phyloP scores from a whole-genome alignment of 1,139 yeast genomes.

The Pichia sp. region DNA sequence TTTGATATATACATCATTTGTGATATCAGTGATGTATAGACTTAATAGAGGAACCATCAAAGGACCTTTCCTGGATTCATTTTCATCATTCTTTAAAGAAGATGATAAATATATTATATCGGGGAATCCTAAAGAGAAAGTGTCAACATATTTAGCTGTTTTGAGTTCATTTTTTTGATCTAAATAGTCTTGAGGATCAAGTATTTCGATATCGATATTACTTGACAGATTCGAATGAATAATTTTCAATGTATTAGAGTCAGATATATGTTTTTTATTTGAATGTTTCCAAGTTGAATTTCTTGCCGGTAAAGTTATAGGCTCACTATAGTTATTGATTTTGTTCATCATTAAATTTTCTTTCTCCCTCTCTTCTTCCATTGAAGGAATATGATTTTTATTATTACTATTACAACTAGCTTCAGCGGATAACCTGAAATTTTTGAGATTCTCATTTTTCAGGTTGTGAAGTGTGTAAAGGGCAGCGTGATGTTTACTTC shows the following conservation, averaged over 20 bases:
- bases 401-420: neutral
- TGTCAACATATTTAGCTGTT: constrained; percentile 57
- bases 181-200: constrained; percentile 12
- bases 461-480: neutral
- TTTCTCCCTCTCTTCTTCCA: constrained; percentile 1
- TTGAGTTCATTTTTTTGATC: constrained; percentile 28
- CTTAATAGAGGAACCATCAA: constrained; percentile 67
- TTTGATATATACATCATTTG: constrained; percentile 25
- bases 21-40: constrained; percentile 50
- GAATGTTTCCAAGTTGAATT: constrained; percentile 13
- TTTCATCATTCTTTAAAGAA: constrained; percentile 68
- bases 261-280: constrained; percentile 3
- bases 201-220: neutral
- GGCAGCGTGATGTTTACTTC: neutral
- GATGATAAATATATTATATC: constrained; percentile 73
- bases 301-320: constrained; percentile 10
- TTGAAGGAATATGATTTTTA: neutral
- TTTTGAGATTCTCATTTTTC: neutral
- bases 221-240: neutral
- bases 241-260: neutral
- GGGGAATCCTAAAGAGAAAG: constrained; percentile 69
- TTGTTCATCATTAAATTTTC: constrained; percentile 3
- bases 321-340: constrained; percentile 4
- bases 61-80: constrained; percentile 75
- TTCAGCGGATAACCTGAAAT: neutral